phyloP scores from a whole-genome alignment of 345 rosid species.

The Lepidium aucheri region DNA sequence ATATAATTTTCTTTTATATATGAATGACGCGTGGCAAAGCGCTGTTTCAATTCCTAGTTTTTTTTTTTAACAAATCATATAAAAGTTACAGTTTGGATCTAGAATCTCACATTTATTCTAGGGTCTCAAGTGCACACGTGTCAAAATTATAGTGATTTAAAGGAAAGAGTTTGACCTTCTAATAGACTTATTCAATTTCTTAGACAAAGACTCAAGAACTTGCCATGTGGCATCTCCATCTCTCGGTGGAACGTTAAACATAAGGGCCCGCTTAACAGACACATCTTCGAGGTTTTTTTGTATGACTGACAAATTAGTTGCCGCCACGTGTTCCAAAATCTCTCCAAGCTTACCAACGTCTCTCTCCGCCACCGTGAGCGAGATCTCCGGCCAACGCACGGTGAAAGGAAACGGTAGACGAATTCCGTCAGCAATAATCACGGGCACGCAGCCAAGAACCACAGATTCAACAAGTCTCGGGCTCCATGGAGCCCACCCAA shows the following conservation, averaged over 20 bases:
- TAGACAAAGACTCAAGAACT: conserved; percentile 39
- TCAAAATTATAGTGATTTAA: conserved; percentile 20
- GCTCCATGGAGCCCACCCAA: conserved; percentile 99
- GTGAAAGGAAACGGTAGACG: conserved; percentile 65
- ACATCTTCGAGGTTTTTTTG: conserved; percentile 60
- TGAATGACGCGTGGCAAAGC: too few relatives aligned
- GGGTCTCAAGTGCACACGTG: conserved; percentile 19
- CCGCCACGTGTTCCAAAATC: conserved; percentile 71
- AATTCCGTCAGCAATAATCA: conserved; percentile 79
- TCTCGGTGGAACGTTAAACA: conserved; percentile 40
- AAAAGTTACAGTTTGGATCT: too few relatives aligned
- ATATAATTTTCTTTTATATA: too few relatives aligned
- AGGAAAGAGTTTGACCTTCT: conserved; percentile 26
- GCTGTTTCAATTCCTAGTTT: too few relatives aligned
- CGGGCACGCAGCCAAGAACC: conserved; percentile 81
- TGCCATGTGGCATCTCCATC: conserved; percentile 96
- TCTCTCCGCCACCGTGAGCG: conserved; percentile 73
- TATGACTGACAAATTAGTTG: conserved; percentile 57
- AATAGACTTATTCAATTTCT: conserved; percentile 43
- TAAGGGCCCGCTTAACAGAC: conserved; percentile 46
- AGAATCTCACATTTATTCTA: too few relatives aligned
- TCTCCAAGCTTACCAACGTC: conserved; percentile 54
- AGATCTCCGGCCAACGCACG: conserved; percentile 69
- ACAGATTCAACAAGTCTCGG: conserved; percentile 90
- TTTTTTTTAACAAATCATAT: too few relatives aligned